Conservation (phyloP, 345 rosid genomes). For the Camelina sativa region DNA sequence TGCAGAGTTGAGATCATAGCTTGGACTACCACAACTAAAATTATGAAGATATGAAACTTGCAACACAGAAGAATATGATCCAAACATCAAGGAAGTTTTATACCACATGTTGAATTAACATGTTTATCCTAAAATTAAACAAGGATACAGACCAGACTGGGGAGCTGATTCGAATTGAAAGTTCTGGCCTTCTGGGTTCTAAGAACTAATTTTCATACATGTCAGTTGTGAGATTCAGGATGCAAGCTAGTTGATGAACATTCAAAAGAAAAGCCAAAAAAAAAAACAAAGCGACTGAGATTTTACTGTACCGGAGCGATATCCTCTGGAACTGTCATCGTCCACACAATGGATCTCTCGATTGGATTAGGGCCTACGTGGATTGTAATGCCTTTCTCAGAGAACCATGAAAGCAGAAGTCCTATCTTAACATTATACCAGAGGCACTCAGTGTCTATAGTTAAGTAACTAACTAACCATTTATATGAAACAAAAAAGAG, state of each 20-base stretch:
- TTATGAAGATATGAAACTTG: too few species aligned
- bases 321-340: slow-evolving; percentile 76
- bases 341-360: slow-evolving; percentile 88
- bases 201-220: slow-evolving; percentile 11
- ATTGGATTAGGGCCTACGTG: slow-evolving; percentile 75
- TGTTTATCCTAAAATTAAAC: slow-evolving; percentile 6
- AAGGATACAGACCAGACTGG: slow-evolving; percentile 12
- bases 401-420: slow-evolving; percentile 77
- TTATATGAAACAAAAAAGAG: slow-evolving; percentile 1
- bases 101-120: slow-evolving; percentile 12
- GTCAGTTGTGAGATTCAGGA: slow-evolving; percentile 19
- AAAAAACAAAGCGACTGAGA: slow-evolving; percentile 4
- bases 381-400: slow-evolving; percentile 77
- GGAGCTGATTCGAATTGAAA: slow-evolving; percentile 12
- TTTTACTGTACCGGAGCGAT: slow-evolving; percentile 61
- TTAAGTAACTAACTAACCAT: slow-evolving; percentile 2
- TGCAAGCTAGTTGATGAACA: slow-evolving; percentile 14
- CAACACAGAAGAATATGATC: background rate
- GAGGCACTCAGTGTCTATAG: slow-evolving; percentile 40
- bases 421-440: slow-evolving; percentile 55
- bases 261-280: background rate
- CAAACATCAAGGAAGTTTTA: slow-evolving; percentile 22
- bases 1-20: slow-evolving; percentile 5
- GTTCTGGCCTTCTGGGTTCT: background rate
- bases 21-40: slow-evolving; percentile 6